Base-by-base conservation (phyloP, 2,329 filamentous ascomycete genomes). In the Tolypocladium paradoxum region DNA sequence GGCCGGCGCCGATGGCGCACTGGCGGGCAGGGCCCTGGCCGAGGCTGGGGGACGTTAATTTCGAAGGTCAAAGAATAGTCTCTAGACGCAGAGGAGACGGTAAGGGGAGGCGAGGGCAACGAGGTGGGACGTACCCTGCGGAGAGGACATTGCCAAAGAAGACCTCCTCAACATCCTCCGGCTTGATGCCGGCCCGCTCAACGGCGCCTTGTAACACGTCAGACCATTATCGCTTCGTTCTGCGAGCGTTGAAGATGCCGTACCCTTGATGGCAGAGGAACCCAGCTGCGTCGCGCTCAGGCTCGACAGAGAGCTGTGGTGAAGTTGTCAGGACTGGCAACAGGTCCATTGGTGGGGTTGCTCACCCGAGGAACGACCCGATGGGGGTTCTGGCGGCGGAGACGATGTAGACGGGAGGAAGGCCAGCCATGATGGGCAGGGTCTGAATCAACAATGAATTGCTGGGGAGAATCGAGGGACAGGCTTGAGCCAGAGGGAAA, bases 141-240 rank as follows among this genome's bases (percentile, higher is more conserved):
- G 91, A 95, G 65, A 99, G 82, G 61, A 99, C 93, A 77, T 99
- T 99, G 72, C 93, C 93, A 68, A 96, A 95, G 78, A 93, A 95
- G 68, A 99, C 90, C 72, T 99, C 93, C 69, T 99, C 84, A 54
- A 99, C 88, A 69, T 95, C 83, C 65, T 90, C 83, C 53, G 90
- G 80, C 75, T 95, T 91, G 75, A 99, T 83, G 53, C 93, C 85
- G 48, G 87, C 88, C 65, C 90, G 87, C 74, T 90, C 87, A 61
- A 99, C 82, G 57, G 92, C 92, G 64, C 78, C 82, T 85, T 54
- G 29, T 24, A 49, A 35, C 24, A 45, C 45, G 55, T 58, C 53
- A 60, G 58, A 34, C 54, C 18, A 48, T 16, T 14, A 48, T 27
- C 22, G 20, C 4, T 46, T 18, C 6, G 34, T 33, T 3, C 6